Evolutionary conservation across 371 early-diverging fungal genomes (phyloP).

Genomic region (Parasitella parasitica): DNA sequence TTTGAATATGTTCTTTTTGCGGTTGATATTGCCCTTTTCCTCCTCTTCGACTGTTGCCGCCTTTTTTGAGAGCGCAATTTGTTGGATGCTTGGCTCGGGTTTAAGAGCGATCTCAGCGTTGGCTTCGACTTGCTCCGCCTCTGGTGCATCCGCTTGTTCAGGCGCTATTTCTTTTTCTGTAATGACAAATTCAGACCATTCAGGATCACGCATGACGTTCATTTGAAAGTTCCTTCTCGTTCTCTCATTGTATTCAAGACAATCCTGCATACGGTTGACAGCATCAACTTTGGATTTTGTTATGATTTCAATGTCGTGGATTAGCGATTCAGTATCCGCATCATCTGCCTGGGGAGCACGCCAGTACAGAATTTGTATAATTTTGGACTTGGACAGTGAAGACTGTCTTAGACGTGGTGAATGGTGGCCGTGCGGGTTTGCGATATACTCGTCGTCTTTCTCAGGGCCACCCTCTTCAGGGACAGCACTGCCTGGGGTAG

Average conservation of each 20-base stretch:
- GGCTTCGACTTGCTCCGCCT: neutral
- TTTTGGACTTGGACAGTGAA: conserved; percentile 36
- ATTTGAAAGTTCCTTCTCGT: conserved; percentile 37
- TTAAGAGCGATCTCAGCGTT: neutral
- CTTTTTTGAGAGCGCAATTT: neutral
- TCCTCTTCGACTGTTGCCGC: neutral
- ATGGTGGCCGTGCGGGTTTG: neutral
- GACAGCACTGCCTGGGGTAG: conserved; percentile 31
- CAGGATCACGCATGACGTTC: conserved; percentile 29
- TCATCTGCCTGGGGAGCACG: conserved; percentile 51
- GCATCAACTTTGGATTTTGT: conserved; percentile 38
- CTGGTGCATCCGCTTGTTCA: neutral
- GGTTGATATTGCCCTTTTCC: neutral
- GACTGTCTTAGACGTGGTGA: neutral
- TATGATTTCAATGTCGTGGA: conserved; percentile 35
- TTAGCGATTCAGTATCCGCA: conserved; percentile 19
- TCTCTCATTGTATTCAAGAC: conserved; percentile 47
- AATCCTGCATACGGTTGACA: conserved; percentile 48
- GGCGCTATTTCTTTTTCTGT: neutral
- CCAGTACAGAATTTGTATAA: conserved; percentile 57
- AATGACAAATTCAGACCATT: conserved; percentile 45
- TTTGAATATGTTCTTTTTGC: conserved; percentile 18
- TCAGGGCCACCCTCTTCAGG: neutral
- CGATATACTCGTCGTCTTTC: neutral
- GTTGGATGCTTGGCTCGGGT: neutral